Evolutionary conservation across 352 stramenopile genomes (phyloP).

Genomic region (Phytophthora lateralis): DNA sequence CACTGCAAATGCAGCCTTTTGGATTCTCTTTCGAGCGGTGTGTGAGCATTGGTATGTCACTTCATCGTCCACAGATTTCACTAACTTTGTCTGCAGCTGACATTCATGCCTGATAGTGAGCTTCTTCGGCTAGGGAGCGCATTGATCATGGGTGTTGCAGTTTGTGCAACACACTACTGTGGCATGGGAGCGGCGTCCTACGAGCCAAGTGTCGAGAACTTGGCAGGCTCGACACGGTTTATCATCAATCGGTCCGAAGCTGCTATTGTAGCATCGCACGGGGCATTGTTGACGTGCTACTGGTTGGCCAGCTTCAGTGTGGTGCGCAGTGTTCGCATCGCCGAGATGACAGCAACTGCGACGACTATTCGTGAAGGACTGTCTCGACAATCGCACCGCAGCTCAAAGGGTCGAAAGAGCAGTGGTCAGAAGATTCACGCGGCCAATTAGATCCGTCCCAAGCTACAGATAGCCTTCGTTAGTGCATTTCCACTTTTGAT

Average conservation of each 20-base stretch:
- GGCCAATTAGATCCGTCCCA: background rate
- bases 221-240: slow-evolving; percentile 27
- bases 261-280: slow-evolving; percentile 44
- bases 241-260: slow-evolving; percentile 43
- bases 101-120: slow-evolving; percentile 61
- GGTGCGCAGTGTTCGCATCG: slow-evolving; percentile 27
- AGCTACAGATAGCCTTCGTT: slow-evolving; percentile 5
- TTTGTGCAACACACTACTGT: slow-evolving; percentile 65
- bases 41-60: background rate
- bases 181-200: slow-evolving; percentile 53
- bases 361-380: slow-evolving; percentile 27
- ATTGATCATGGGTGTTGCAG: slow-evolving; percentile 62
- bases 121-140: slow-evolving; percentile 51
- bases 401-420: slow-evolving; percentile 18
- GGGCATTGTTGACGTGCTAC: slow-evolving; percentile 53
- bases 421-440: slow-evolving; percentile 19
- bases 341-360: slow-evolving; percentile 25
- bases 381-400: slow-evolving; percentile 11
- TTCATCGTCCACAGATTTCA: background rate
- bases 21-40: slow-evolving; percentile 69
- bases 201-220: slow-evolving; percentile 40
- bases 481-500: slow-evolving; percentile 4
- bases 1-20: slow-evolving; percentile 64
- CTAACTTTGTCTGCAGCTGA: slow-evolving; percentile 39
- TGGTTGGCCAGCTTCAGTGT: slow-evolving; percentile 52